Evolutionary conservation across 805 yeast genomes (phyloP).

Genomic region (Ogataea wickerhamii): DNA sequence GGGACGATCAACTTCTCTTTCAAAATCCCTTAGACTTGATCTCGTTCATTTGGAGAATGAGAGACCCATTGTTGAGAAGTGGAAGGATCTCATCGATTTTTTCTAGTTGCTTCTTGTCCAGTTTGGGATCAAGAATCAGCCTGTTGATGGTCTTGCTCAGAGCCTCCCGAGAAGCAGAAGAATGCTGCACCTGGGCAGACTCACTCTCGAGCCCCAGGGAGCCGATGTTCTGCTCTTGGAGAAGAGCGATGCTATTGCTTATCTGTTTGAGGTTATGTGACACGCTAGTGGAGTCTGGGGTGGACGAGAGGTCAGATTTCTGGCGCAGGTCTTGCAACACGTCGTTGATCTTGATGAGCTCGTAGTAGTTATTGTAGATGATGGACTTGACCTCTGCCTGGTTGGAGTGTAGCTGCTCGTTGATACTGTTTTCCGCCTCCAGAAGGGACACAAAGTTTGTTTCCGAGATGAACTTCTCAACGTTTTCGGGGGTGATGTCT

Average conservation of each 20-base stretch:
- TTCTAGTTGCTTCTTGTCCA: constrained; percentile 12
- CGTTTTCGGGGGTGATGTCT: constrained; percentile 26
- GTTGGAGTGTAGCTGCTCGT: constrained; percentile 45
- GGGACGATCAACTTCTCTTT: too few species aligned
- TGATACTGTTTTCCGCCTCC: constrained; percentile 38
- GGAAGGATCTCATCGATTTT: constrained; percentile 21
- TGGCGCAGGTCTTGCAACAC: constrained; percentile 38
- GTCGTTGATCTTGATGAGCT: constrained; percentile 62
- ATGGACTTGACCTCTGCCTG: constrained; percentile 65
- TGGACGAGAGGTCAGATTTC: constrained; percentile 21
- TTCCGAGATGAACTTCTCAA: constrained; percentile 31
- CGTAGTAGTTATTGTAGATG: constrained; percentile 73
- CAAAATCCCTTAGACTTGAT: constrained; percentile 17
- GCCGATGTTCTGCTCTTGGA: constrained; percentile 14
- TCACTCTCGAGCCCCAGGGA: constrained; percentile 2
- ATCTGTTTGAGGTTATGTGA: constrained; percentile 25
- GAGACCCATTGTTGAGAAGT: constrained; percentile 18
- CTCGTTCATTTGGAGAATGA: constrained; percentile 26
- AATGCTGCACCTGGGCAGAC: constrained; percentile 5
- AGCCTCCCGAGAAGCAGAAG: constrained; percentile 4
- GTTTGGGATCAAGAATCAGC: constrained; percentile 13
- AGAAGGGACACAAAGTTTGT: constrained; percentile 33
- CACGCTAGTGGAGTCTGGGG: constrained; percentile 13
- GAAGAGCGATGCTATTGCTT: constrained; percentile 18
- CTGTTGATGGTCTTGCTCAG: constrained; percentile 18